These are phyloP conservation scores for Clarireedia hainanense DNA, from an alignment of 2,329 filamentous ascomycete species.

Conservation along the genomic window DNA sequence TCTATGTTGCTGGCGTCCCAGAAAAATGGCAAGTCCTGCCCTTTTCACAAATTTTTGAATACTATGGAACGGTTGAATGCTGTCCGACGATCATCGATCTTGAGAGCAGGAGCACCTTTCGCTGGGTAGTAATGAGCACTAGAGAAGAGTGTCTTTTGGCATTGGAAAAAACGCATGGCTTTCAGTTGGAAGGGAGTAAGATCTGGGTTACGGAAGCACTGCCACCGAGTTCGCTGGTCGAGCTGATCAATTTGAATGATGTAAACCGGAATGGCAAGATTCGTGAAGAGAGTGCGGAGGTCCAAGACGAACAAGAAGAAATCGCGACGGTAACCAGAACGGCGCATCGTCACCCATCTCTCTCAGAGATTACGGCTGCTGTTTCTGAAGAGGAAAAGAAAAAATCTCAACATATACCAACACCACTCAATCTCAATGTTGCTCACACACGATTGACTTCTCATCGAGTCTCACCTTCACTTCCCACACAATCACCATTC, in stretches of 20 bases:
- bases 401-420: background rate
- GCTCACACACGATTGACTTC: background rate
- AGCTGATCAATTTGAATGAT: background rate
- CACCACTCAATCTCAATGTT: background rate
- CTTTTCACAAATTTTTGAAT: constrained; percentile 13
- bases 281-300: background rate
- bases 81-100: constrained; percentile 16
- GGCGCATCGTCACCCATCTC: constrained; percentile 2
- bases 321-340: background rate
- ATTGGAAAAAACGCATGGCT: constrained; percentile 11
- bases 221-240: background rate
- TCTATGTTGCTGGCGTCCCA: constrained; percentile 20
- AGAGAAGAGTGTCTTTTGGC: constrained; percentile 13
- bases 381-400: background rate
- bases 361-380: background rate
- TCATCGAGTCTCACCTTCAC: background rate
- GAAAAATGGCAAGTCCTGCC: constrained; percentile 4
- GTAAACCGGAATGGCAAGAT: background rate
- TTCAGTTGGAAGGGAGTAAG: background rate
- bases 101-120: constrained; percentile 15
- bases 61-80: constrained; percentile 14
- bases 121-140: constrained; percentile 20
- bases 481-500: constrained; percentile 6
- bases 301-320: background rate
- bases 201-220: constrained; percentile 9